Evolutionary conservation across 495 filamentous ascomycete species (phyloP).

Genomic region (Cudoniella acicularis): DNA sequence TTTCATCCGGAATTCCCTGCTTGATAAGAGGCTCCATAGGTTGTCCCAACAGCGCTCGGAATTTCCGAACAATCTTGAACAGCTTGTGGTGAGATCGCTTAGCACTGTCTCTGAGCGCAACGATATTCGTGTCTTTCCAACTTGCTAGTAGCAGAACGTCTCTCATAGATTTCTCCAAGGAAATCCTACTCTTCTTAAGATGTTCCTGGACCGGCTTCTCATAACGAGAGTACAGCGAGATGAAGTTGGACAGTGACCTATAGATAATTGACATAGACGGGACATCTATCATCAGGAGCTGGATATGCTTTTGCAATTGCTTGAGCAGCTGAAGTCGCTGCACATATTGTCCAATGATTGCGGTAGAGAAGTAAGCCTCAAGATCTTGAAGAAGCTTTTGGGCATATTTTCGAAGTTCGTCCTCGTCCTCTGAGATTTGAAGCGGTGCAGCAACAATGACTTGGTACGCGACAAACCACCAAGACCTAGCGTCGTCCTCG

Average conservation of each 20-base stretch:
- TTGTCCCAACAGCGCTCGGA: slow-evolving; percentile 68
- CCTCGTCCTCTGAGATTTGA: slow-evolving; percentile 48
- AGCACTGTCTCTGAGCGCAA: slow-evolving; percentile 80
- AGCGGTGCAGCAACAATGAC: slow-evolving; percentile 73
- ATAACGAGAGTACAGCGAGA: slow-evolving; percentile 67
- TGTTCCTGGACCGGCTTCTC: slow-evolving; percentile 56
- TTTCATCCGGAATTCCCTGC: slow-evolving; percentile 60
- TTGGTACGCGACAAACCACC: slow-evolving; percentile 97
- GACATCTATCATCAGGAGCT: slow-evolving; percentile 51
- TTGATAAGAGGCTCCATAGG: slow-evolving; percentile 61
- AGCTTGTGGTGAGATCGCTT: slow-evolving; percentile 86
- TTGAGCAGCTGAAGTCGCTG: slow-evolving; percentile 67
- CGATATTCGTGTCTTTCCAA: slow-evolving; percentile 96
- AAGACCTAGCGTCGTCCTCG: slow-evolving; percentile 71
- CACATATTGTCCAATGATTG: slow-evolving; percentile 75
- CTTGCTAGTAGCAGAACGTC: slow-evolving; percentile 83
- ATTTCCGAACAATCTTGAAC: slow-evolving; percentile 87
- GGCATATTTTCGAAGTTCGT: slow-evolving; percentile 58
- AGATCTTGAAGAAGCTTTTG: slow-evolving; percentile 66
- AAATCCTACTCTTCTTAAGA: slow-evolving; percentile 57
- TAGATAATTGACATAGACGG: slow-evolving; percentile 47
- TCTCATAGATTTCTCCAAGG: slow-evolving; percentile 80
- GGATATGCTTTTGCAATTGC: slow-evolving; percentile 64
- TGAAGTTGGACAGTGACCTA: slow-evolving; percentile 71
- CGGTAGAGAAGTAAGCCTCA: slow-evolving; percentile 67